phyloP scores from a whole-genome alignment of 129 eudicot species.

The Centella asiatica region DNA sequence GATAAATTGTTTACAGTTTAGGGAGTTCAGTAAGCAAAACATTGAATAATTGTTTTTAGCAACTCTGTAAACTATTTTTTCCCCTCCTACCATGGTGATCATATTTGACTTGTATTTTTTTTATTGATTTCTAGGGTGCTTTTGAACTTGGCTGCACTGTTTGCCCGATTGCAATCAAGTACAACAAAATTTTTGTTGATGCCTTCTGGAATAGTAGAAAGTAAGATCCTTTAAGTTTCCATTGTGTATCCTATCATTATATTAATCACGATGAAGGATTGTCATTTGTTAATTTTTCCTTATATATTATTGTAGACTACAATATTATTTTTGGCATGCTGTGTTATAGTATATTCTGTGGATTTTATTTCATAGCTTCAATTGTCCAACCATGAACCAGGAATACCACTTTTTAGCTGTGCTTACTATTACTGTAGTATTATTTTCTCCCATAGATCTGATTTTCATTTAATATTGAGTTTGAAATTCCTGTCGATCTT shows the following conservation, averaged over 20 bases:
- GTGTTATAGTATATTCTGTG: too few species aligned
- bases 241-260: background rate
- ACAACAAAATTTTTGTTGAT: slow-evolving; percentile 94
- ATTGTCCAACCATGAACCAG: slow-evolving; percentile 3
- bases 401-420: background rate
- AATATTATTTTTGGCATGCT: too few species aligned
- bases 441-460: too few species aligned
- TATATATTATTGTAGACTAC: too few species aligned
- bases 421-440: too few species aligned
- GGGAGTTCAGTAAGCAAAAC: background rate
- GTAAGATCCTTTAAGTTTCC: slow-evolving; percentile 34
- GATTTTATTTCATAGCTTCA: too few species aligned
- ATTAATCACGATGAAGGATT: too few species aligned
- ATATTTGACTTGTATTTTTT: slow-evolving; percentile 13
- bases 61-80: background rate
- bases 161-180: slow-evolving; percentile 93
- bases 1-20: background rate
- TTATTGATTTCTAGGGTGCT: slow-evolving; percentile 54
- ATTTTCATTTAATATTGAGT: background rate
- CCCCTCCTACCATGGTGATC: background rate
- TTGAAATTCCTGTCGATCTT: background rate
- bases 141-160: slow-evolving; percentile 95
- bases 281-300: too few species aligned
- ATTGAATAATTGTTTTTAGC: too few species aligned
- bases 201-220: slow-evolving; percentile 98